Evolutionary conservation across 768 basidiomycete species (phyloP), one percentile per base, ranked within the genome.

Genomic region (Mycena amicta): DNA sequence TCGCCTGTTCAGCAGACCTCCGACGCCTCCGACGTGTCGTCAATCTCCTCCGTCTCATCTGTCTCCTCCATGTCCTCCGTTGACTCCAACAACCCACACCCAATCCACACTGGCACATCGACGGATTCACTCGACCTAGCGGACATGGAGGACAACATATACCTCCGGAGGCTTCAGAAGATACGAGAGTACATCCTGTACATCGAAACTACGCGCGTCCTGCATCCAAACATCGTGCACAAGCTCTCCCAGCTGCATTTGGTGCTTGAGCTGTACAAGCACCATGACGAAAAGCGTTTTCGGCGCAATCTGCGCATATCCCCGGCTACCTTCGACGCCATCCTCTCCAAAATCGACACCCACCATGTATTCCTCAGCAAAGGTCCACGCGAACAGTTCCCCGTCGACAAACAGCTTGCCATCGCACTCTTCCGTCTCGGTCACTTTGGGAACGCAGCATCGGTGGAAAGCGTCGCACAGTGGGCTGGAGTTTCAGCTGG

Each of bases 241-340:
- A 56, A 56, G 40, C 30, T 22, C 4, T 56, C 55, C 13, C 55
- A 56, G 50, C 39, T 56, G 1, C 28, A 57, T 30, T 29, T 57
- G 0, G 56, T 57, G 4, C 50, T 57, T 3, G 56, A 51, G 18
- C 30, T 51, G 15, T 59, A 52, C 57, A 59, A 59, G 22, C 20
- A 1, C 2, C 23, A 59, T 18, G 52, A 59, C 20, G 49, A 37
- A 3, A 57, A 57, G 26, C 12, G 56, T 28, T 58, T 58, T 31
- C 52, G 43, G 4, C 45, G 26, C 12, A 52, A 57, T 25, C 51
- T 57, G 3, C 56, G 56, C 11, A 50, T 57, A 4, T 16, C 20
- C 3, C 56, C 56, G 4, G 50, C 41, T 16, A 57, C 56, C 2
- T 57, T 57, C 45, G 57, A 58, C 28, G 52, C 30, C 15, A 49